Evolutionary conservation across 2,329 filamentous ascomycete genomes (phyloP).

Genomic region (Calonectria pseudoreteaudii): DNA sequence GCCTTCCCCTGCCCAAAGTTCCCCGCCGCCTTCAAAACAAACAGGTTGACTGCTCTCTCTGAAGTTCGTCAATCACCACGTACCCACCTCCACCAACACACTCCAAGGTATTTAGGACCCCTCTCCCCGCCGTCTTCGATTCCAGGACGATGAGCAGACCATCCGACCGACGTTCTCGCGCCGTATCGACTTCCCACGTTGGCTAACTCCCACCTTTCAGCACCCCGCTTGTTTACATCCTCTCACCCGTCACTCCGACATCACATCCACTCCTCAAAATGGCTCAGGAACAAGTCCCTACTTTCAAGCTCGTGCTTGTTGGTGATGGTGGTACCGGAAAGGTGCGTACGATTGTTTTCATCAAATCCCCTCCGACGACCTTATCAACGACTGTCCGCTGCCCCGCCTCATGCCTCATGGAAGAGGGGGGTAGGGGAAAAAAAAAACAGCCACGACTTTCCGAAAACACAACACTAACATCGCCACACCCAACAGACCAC

Average conservation of each 20-base stretch:
- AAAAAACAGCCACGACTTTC: constrained; percentile 24
- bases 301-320: constrained; percentile 99
- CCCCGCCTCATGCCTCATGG: constrained; percentile 37
- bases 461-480: constrained; percentile 30
- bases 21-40: constrained; percentile 58
- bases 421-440: constrained; percentile 16
- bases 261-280: constrained; percentile 61
- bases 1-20: constrained; percentile 52
- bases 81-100: constrained; percentile 45
- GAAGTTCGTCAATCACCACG: constrained; percentile 51
- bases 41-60: constrained; percentile 50
- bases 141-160: constrained; percentile 27
- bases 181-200: constrained; percentile 29
- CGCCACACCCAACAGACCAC: constrained; percentile 76
- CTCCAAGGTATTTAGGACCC: constrained; percentile 41
- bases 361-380: constrained; percentile 32
- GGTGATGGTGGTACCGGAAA: constrained; percentile 99
- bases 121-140: constrained; percentile 31
- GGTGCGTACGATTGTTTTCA: constrained; percentile 64
- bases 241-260: constrained; percentile 44
- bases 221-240: constrained; percentile 63
- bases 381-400: constrained; percentile 34
- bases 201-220: constrained; percentile 51
- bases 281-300: constrained; percentile 74
- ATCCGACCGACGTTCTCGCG: constrained; percentile 28